These are phyloP conservation scores for Nowakowskiella sp. DNA, from an alignment of 192 early-diverging fungal species.

Conservation along the genomic window DNA sequence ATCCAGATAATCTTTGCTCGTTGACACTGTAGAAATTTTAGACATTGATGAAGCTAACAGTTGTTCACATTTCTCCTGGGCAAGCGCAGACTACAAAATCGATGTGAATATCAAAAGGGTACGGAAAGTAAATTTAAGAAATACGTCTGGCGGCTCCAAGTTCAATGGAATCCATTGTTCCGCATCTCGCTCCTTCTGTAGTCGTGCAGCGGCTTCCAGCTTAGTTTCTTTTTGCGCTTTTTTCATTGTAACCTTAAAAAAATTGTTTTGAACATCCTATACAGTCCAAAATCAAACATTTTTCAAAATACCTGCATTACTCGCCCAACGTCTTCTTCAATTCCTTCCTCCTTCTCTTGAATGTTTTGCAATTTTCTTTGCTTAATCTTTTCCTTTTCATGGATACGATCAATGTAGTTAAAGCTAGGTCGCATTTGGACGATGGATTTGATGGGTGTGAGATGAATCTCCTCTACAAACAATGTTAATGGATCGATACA, in stretches of 20 bases:
- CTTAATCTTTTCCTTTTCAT: constrained; percentile 68
- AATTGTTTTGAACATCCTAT: constrained; percentile 4
- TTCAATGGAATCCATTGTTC: too few relatives aligned
- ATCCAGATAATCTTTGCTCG: too few relatives aligned
- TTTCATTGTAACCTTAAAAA: constrained; percentile 16
- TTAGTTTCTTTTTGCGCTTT: not conserved
- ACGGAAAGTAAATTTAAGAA: too few relatives aligned
- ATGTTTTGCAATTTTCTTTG: constrained; percentile 60
- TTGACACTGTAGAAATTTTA: too few relatives aligned
- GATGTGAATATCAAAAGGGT: too few relatives aligned
- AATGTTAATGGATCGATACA: not conserved
- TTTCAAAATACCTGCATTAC: constrained; percentile 14
- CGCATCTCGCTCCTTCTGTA: too few relatives aligned
- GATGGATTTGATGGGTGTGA: constrained; percentile 65
- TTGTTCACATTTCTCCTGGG: too few relatives aligned
- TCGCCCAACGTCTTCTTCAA: constrained; percentile 22
- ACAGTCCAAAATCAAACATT: constrained; percentile 1
- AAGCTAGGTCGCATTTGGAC: constrained; percentile 84
- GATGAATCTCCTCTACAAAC: constrained; percentile 66
- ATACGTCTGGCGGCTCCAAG: too few relatives aligned
- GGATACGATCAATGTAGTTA: constrained; percentile 84
- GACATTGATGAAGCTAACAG: too few relatives aligned
- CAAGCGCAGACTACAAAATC: too few relatives aligned
- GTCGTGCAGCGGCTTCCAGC: too few relatives aligned
- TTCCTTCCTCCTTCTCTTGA: constrained; percentile 49